phyloP scores from a whole-genome alignment of 805 yeast species.

The Metschnikowia similis region DNA sequence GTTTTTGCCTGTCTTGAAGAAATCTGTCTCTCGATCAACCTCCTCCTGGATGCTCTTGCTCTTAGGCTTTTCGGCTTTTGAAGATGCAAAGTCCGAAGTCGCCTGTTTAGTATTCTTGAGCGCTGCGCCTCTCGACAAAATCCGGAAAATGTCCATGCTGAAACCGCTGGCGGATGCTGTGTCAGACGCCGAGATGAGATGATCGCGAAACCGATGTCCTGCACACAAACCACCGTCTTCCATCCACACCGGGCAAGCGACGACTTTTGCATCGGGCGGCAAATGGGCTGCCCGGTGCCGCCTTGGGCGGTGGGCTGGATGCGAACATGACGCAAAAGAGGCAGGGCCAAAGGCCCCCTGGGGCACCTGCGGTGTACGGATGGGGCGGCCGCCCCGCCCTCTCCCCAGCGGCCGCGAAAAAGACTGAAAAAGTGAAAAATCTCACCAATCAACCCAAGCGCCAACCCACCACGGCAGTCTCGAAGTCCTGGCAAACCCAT shows the following conservation, averaged over 20 bases:
- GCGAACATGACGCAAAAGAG: no score
- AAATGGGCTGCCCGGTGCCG: background rate
- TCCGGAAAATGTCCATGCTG: constrained; percentile 81
- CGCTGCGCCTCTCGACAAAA: constrained; percentile 81
- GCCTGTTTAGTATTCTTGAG: constrained; percentile 54
- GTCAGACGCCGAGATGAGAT: background rate
- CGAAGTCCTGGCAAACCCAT: background rate
- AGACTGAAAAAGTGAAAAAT: constrained; percentile 1
- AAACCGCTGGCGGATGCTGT: background rate
- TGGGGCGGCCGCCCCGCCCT: background rate
- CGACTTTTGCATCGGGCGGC: no score
- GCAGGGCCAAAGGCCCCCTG: no score
- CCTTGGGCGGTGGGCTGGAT: background rate
- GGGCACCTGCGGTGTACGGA: background rate
- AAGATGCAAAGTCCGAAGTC: constrained; percentile 38
- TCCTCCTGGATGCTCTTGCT: constrained; percentile 42
- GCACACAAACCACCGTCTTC: background rate
- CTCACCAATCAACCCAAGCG: background rate
- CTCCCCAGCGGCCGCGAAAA: background rate
- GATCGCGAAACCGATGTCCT: background rate
- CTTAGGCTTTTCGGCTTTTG: constrained; percentile 19
- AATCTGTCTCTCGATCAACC: constrained; percentile 74
- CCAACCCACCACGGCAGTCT: background rate
- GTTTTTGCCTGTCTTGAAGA: constrained; percentile 47
- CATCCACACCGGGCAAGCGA: no score